Evolutionary conservation across 2,329 filamentous ascomycete species (phyloP), one percentile per base, ranked within the genome.

Genomic region (Cladosporium sp.): DNA sequence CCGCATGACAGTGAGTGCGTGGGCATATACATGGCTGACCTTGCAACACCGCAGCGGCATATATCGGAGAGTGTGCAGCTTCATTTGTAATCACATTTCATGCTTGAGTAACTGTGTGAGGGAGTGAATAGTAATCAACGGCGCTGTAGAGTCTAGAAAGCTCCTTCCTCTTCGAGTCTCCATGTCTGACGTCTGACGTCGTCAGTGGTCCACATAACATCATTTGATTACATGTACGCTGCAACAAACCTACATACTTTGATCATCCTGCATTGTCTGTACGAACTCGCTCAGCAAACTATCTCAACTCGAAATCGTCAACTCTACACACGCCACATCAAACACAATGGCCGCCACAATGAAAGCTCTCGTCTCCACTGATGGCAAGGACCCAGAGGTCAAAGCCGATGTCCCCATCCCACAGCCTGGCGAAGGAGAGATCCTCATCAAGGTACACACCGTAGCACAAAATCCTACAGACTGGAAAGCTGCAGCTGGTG

Each of bases 401-500:
- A 64, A 70, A 28, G 34, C 56, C 32, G 54, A 68, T 21, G 69
- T 69, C 43, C 66, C 67, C 5, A 67, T 74, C 60, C 72, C 72
- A 6, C 66, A 64, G 30, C 69, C 74, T n/a, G 68, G 67, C 16
- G 46, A 67, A 21, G 62, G 69, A 48, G 70, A 75, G 39, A 46
- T 75, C 32, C 58, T 75, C 2, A 64, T 76, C 56, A 72, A 69
- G 46, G 71, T 70, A 61, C 63, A 66, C 61, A 70, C 70, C n/a
- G 49, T 73, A 23, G 72, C 73, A 16, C 63, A 64, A 21, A 75
- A 75, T 39, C 74, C 74, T 4, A 70, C 71, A 2, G 74, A 75
- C 63, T 70, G 67, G 66, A 71, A 71, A 36, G 68, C 63, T 21
- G 36, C 58, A 23, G 18, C 39, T 14, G 51, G 36, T 43, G 62